These are phyloP conservation scores for Phytophthora citrophthora DNA, from an alignment of 352 stramenopile species.

Conservation along the genomic window DNA sequence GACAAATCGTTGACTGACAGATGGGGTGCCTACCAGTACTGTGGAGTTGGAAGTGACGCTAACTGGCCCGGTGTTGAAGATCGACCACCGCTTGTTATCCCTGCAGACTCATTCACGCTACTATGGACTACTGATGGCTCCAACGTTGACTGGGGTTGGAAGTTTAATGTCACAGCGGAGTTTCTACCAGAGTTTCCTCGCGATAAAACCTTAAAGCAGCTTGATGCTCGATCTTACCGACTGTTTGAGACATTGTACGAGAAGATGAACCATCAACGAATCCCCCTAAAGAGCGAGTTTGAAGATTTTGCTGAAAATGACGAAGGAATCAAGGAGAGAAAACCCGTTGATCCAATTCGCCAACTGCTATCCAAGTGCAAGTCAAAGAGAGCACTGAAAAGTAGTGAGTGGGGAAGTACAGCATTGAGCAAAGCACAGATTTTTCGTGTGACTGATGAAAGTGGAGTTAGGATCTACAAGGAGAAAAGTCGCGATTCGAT, in stretches of 20 bases:
- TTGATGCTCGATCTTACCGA: conserved; percentile 65
- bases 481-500: conserved; percentile 19
- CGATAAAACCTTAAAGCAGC: conserved; percentile 56
- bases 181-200: conserved; percentile 57
- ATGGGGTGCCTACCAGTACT: conserved; percentile 75
- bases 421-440: conserved; percentile 10
- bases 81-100: conserved; percentile 72
- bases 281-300: conserved; percentile 54
- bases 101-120: conserved; percentile 78
- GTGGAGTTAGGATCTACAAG: conserved; percentile 33
- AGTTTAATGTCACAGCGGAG: conserved; percentile 75
- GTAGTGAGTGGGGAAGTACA: conserved; percentile 1
- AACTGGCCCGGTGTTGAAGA: conserved; percentile 85
- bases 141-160: conserved; percentile 91
- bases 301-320: conserved; percentile 38
- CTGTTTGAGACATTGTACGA: conserved; percentile 79
- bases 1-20: conserved; percentile 69
- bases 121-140: conserved; percentile 86
- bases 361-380: conserved; percentile 33
- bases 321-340: conserved; percentile 1
- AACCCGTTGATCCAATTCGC: conserved; percentile 30
- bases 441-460: conserved; percentile 41
- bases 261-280: conserved; percentile 49
- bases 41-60: conserved; percentile 58
- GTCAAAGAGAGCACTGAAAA: not conserved